Conservation (phyloP, 2,329 filamentous ascomycete genomes). For the Penicillium fuscoglaucum region DNA sequence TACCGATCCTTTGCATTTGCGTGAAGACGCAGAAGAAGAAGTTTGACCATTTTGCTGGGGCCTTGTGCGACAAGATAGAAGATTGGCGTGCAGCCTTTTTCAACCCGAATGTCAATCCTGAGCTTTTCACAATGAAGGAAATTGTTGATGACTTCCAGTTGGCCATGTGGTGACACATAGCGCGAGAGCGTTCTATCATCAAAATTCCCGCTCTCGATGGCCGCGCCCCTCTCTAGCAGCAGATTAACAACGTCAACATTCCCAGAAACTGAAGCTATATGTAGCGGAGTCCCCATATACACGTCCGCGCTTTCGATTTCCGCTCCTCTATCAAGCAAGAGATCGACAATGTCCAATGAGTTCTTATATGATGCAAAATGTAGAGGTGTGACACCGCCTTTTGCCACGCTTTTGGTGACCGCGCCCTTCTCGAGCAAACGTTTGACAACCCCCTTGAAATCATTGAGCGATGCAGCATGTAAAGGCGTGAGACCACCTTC, state of each 20-base stretch:
- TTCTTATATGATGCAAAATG: neutral
- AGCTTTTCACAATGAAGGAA: neutral
- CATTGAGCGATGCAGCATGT: neutral
- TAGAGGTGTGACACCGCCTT: neutral
- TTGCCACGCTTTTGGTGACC: neutral
- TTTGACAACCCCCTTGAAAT: neutral
- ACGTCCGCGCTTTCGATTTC: neutral
- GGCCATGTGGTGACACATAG: neutral
- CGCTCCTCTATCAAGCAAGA: neutral
- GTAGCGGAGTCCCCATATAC: neutral
- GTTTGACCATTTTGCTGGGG: neutral
- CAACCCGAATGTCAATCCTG: neutral
- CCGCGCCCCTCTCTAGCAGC: neutral
- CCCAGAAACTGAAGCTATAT: neutral
- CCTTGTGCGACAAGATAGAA: neutral
- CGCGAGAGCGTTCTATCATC: neutral
- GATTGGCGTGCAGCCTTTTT: neutral
- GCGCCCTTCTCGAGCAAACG: neutral
- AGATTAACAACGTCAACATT: neutral
- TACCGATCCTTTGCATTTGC: neutral
- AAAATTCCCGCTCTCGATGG: neutral
- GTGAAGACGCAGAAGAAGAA: neutral
- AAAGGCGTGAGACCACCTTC: neutral
- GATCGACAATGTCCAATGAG: neutral
- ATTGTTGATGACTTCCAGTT: neutral